These are phyloP conservation scores for Eimeria brunetti DNA, from an alignment of 169 alveolate species.

Conservation along the genomic window DNA sequence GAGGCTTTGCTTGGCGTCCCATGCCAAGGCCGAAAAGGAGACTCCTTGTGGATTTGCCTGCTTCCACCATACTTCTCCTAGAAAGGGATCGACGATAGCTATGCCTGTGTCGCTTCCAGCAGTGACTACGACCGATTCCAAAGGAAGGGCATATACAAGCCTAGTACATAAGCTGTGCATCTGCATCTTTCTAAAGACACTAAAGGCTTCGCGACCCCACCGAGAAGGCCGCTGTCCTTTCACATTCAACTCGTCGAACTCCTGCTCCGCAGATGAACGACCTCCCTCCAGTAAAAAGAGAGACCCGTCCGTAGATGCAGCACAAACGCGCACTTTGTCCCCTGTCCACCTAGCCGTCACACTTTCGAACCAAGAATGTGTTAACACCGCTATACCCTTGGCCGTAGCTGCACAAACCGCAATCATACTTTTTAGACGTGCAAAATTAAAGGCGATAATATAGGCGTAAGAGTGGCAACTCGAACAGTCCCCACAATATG, in stretches of 20 bases:
- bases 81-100: slow-evolving; percentile 73
- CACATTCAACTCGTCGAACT: slow-evolving; percentile 23
- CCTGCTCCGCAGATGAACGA: slow-evolving; percentile 18
- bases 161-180: slow-evolving; percentile 68
- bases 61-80: slow-evolving; percentile 77
- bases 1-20: slow-evolving; percentile 66
- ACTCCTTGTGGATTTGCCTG: slow-evolving; percentile 71
- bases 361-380: slow-evolving; percentile 68
- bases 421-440: background rate
- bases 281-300: slow-evolving; percentile 72
- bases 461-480: background rate
- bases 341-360: slow-evolving; percentile 73
- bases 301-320: slow-evolving; percentile 72
- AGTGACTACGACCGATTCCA: slow-evolving; percentile 77
- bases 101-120: slow-evolving; percentile 77
- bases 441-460: background rate
- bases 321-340: slow-evolving; percentile 67
- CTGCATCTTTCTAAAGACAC: slow-evolving; percentile 32
- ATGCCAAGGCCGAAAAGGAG: slow-evolving; percentile 72
- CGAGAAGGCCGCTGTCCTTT: slow-evolving; percentile 23
- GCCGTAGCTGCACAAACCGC: slow-evolving; percentile 8
- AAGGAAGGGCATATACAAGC: slow-evolving; percentile 54
- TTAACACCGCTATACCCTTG: slow-evolving; percentile 16
- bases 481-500: background rate
- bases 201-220: slow-evolving; percentile 58